Evolutionary conservation across 2,329 filamentous ascomycete species (phyloP).

Genomic region (Fusarium mexicanum): DNA sequence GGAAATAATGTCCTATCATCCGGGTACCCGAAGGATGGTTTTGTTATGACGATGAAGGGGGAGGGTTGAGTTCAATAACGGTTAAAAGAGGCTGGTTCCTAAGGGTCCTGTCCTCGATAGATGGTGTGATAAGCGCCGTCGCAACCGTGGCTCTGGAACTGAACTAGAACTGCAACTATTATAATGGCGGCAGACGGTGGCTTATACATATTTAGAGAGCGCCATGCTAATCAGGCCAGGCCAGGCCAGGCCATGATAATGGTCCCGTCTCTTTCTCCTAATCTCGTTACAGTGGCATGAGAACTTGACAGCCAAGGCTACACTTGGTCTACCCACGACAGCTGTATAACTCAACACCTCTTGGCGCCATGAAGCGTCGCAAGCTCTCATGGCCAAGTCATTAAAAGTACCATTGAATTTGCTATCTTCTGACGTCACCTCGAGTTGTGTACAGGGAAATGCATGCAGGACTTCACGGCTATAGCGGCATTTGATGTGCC

Average conservation of each 20-base stretch:
- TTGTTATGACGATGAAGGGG: not conserved
- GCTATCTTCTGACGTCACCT: slow-evolving; percentile 38
- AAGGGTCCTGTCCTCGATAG: slow-evolving; percentile 5
- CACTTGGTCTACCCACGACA: slow-evolving; percentile 31
- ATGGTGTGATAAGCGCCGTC: slow-evolving; percentile 38
- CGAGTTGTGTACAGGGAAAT: slow-evolving; percentile 6
- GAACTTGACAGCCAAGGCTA: not conserved
- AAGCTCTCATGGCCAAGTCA: slow-evolving; percentile 31
- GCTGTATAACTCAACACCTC: slow-evolving; percentile 9
- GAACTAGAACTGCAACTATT: slow-evolving; percentile 5
- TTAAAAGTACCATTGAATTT: slow-evolving; percentile 4
- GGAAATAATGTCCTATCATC: not conserved
- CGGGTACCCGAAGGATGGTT: not conserved
- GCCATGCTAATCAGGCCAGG: not conserved
- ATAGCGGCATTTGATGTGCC: slow-evolving; percentile 32
- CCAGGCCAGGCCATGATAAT: not conserved
- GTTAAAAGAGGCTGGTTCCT: slow-evolving; percentile 26
- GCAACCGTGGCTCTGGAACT: slow-evolving; percentile 14
- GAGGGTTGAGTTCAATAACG: slow-evolving; percentile 11
- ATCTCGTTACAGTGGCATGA: slow-evolving; percentile 5
- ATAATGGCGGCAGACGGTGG: slow-evolving; percentile 21
- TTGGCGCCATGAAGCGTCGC: slow-evolving; percentile 34
- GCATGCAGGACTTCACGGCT: slow-evolving; percentile 20
- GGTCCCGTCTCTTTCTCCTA: not conserved
- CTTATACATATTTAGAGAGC: slow-evolving; percentile 36